A percentile compares a stretch with the other conserved stretches of the same genome.
Evolutionary conservation across 2,329 filamentous ascomycete genomes (phyloP).

Genomic region (Tolypocladium guangdongense): DNA sequence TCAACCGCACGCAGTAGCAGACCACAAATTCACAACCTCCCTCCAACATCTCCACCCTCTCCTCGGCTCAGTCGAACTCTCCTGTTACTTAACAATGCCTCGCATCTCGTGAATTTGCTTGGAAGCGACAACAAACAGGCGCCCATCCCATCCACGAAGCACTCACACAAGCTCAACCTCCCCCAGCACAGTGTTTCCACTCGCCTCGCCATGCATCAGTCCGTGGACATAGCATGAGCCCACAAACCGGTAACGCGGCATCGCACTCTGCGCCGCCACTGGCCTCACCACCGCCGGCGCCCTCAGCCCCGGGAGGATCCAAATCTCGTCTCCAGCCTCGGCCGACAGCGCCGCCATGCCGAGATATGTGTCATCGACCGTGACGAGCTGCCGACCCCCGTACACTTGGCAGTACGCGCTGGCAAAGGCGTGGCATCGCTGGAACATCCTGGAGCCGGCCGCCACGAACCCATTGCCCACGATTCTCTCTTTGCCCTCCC

Average conservation of each 20-base stretch:
- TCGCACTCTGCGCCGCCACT: background rate
- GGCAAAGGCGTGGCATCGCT: conserved; percentile 8
- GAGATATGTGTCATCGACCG: conserved; percentile 7
- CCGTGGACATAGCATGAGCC: conserved; percentile 12
- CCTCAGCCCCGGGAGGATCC: conserved; percentile 11
- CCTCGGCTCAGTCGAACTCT: background rate
- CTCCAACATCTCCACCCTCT: too few relatives aligned
- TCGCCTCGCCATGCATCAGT: conserved; percentile 11
- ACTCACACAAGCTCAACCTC: background rate
- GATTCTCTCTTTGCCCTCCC: conserved; percentile 7
- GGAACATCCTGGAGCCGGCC: conserved; percentile 6
- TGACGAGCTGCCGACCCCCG: conserved; percentile 12
- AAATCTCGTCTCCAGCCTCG: conserved; percentile 11
- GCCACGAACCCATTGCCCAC: conserved; percentile 9
- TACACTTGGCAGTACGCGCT: conserved; percentile 9
- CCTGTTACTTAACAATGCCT: background rate
- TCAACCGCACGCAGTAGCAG: too few relatives aligned
- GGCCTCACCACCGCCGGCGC: conserved; percentile 6
- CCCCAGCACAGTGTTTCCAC: conserved; percentile 4
- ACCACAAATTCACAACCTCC: too few relatives aligned
- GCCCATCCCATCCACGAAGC: background rate
- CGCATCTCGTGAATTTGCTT: background rate
- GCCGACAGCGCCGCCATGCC: conserved; percentile 9
- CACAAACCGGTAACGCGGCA: conserved; percentile 6
- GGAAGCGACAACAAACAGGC: background rate